phyloP scores from a whole-genome alignment of 306 rosid species.

The Sicyos baderoa region DNA sequence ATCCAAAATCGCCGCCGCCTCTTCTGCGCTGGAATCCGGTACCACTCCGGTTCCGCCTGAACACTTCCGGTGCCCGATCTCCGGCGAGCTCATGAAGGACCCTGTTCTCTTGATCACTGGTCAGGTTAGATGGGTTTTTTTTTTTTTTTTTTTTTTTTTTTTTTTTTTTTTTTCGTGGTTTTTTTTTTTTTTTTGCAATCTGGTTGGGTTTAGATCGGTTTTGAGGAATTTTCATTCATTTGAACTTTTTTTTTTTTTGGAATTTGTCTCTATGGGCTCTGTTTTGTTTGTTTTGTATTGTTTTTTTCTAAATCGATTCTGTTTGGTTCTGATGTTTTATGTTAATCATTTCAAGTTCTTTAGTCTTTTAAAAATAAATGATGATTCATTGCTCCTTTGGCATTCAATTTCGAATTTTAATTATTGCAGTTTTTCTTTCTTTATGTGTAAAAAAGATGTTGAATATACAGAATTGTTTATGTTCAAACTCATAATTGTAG shows the following conservation, averaged over 20 bases:
- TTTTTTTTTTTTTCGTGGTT: background rate
- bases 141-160: background rate
- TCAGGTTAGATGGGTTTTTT: slow-evolving; percentile 32
- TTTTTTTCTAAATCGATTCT: no score
- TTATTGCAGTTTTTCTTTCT: background rate
- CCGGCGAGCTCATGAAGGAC: slow-evolving; percentile 59
- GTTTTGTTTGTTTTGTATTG: background rate
- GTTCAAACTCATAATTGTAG: no score
- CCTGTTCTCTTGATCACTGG: slow-evolving; percentile 76
- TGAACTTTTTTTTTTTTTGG: background rate
- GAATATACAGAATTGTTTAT: no score
- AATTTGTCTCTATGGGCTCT: slow-evolving; percentile 1
- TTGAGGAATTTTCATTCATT: background rate
- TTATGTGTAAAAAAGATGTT: no score
- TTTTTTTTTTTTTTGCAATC: background rate
- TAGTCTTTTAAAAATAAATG: background rate
- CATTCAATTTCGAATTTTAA: background rate
- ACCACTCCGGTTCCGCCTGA: slow-evolving; percentile 28
- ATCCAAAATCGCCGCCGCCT: slow-evolving; percentile 16
- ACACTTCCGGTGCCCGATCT: slow-evolving; percentile 65
- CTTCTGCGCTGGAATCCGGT: background rate
- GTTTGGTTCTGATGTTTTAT: background rate
- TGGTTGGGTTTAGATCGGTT: no score
- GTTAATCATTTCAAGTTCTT: background rate
- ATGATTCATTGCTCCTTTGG: background rate